Evolutionary conservation across 805 yeast genomes (phyloP).

Genomic region (Myxozyma udenii): DNA sequence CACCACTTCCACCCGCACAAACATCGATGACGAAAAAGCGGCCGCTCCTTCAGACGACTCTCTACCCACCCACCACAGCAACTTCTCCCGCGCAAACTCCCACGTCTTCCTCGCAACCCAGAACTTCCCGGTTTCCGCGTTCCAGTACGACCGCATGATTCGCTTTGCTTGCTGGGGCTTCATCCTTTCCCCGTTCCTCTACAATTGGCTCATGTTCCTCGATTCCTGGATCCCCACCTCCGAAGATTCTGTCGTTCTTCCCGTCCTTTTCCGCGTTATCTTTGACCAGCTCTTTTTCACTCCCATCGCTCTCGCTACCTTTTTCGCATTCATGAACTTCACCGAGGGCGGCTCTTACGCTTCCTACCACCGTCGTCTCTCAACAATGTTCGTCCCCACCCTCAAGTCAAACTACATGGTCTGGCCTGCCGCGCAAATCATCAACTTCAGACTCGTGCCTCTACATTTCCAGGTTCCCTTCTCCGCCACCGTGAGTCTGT

Average conservation of each 20-base stretch:
- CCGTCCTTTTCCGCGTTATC: slow-evolving; percentile 79
- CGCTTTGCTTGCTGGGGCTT: slow-evolving; percentile 80
- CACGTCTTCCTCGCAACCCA: slow-evolving; percentile 22
- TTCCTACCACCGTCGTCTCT: slow-evolving; percentile 61
- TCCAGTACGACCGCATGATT: slow-evolving; percentile 42
- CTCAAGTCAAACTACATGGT: slow-evolving; percentile 73
- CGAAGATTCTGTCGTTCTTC: slow-evolving; percentile 68
- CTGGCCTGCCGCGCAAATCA: slow-evolving; percentile 85
- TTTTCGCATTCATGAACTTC: slow-evolving; percentile 80
- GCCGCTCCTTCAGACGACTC: slow-evolving; percentile 18
- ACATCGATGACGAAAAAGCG: slow-evolving; percentile 12
- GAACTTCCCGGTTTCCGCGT: slow-evolving; percentile 6
- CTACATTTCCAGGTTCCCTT: slow-evolving; percentile 85
- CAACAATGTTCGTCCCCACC: slow-evolving; percentile 59
- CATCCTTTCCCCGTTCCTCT: slow-evolving; percentile 74
- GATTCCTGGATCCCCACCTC: slow-evolving; percentile 62
- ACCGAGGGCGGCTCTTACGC: slow-evolving; percentile 70
- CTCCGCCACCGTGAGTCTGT: slow-evolving; percentile 77
- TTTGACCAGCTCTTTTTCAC: slow-evolving; percentile 89
- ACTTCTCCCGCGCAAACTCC: slow-evolving; percentile 23
- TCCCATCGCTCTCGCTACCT: slow-evolving; percentile 71
- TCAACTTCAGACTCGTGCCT: slow-evolving; percentile 76
- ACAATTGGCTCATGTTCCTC: slow-evolving; percentile 82
- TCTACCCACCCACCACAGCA: slow-evolving; percentile 27
- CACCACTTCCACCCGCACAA: too few relatives aligned